phyloP scores from a whole-genome alignment of 2,329 filamentous ascomycete genomes.

The Fusarium praegraminearum region DNA sequence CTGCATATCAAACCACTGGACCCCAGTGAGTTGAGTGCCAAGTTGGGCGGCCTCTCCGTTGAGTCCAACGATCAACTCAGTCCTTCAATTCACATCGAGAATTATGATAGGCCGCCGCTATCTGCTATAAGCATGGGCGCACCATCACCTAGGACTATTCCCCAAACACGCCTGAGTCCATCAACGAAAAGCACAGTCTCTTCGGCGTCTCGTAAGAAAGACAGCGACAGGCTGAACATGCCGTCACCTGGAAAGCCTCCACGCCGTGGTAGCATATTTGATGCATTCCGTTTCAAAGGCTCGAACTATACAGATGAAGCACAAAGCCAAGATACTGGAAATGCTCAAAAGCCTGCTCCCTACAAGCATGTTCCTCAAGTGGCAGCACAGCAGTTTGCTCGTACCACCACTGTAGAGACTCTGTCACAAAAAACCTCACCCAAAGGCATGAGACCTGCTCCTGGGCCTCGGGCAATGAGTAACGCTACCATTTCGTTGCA shows the following conservation, averaged over 20 bases:
- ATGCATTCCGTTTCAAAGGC: slow-evolving; percentile 43
- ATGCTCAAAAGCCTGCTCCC: slow-evolving; percentile 24
- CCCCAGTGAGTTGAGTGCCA: slow-evolving; percentile 65
- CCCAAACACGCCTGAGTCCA: slow-evolving; percentile 1
- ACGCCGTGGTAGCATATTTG: slow-evolving; percentile 42
- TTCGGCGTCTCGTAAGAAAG: slow-evolving; percentile 24
- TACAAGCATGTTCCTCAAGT: slow-evolving; percentile 66
- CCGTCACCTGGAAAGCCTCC: slow-evolving; percentile 17
- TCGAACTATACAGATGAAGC: slow-evolving; percentile 43
- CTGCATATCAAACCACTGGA: slow-evolving; percentile 58
- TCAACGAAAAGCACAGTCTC: slow-evolving; percentile 7
- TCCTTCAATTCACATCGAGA: slow-evolving; percentile 48
- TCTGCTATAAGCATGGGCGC: slow-evolving; percentile 24
- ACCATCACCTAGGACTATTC: slow-evolving; percentile 24
- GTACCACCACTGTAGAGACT: slow-evolving; percentile 62
- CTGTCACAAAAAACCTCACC: slow-evolving; percentile 52
- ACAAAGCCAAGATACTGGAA: slow-evolving; percentile 37
- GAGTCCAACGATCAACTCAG: slow-evolving; percentile 58
- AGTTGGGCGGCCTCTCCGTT: slow-evolving; percentile 63
- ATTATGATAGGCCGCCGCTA: slow-evolving; percentile 34
- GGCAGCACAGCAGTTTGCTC: slow-evolving; percentile 66
- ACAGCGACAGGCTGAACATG: slow-evolving; percentile 16
- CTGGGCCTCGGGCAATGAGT: slow-evolving; percentile 31
- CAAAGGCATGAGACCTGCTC: slow-evolving; percentile 55
- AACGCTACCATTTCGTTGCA: slow-evolving; percentile 50